Percentiles rank a stretch among this genome's conserved stretches.
phyloP scores from a whole-genome alignment of 768 basidiomycete genomes.

The Suillus cothurnatus region DNA sequence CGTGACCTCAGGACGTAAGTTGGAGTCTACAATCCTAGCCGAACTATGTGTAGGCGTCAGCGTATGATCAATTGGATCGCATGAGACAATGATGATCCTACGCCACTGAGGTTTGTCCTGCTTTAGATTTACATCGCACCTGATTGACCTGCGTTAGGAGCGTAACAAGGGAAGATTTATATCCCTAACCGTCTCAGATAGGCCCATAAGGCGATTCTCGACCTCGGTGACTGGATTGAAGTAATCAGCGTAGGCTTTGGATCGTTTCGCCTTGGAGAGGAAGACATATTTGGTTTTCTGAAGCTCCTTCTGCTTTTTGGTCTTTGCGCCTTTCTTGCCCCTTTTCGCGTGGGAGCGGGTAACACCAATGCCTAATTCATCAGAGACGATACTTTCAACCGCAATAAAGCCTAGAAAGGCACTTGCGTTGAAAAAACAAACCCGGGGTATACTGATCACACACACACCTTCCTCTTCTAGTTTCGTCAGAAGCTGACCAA shows the following conservation, averaged over 20 bases:
- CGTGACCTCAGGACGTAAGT: not conserved
- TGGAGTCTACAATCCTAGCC: not conserved
- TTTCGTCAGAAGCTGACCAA: slow-evolving; percentile 64
- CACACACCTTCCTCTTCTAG: slow-evolving; percentile 70
- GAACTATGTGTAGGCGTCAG: slow-evolving; percentile 2
- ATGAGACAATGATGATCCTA: slow-evolving; percentile 5
- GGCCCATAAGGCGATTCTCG: slow-evolving; percentile 63
- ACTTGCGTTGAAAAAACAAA: not conserved
- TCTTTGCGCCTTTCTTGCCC: slow-evolving; percentile 43
- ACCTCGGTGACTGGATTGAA: slow-evolving; percentile 63
- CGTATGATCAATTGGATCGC: not conserved
- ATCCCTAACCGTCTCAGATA: slow-evolving; percentile 55
- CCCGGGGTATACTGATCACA: not conserved
- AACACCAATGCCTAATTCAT: slow-evolving; percentile 49
- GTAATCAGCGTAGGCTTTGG: slow-evolving; percentile 60
- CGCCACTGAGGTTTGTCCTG: slow-evolving; percentile 3
- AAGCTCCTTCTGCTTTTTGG: slow-evolving; percentile 49
- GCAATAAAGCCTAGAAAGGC: slow-evolving; percentile 57
- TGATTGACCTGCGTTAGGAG: not conserved
- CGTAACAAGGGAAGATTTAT: not conserved
- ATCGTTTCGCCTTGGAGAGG: slow-evolving; percentile 46
- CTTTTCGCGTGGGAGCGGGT: slow-evolving; percentile 41
- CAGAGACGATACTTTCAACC: slow-evolving; percentile 47
- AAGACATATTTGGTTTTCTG: slow-evolving; percentile 64
- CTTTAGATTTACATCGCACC: not conserved